Conservation (phyloP, 2,329 filamentous ascomycete genomes). For the Macrophomina pseudophaseolina region DNA sequence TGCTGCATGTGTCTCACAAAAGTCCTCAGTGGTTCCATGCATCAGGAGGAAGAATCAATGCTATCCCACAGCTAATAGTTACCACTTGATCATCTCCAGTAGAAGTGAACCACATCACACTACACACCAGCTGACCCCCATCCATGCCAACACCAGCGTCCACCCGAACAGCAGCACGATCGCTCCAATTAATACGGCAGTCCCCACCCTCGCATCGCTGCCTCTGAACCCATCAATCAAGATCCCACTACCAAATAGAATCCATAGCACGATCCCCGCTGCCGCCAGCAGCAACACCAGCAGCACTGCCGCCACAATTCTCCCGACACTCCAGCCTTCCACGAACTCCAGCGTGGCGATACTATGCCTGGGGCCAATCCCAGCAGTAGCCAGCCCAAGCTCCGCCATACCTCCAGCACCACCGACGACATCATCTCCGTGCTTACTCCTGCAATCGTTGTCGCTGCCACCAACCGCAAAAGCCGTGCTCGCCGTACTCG, state of each 20-base stretch:
- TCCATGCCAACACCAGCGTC: constrained; percentile 40
- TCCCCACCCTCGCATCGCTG: constrained; percentile 42
- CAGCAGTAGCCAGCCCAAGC: constrained; percentile 8
- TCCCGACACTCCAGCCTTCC: constrained; percentile 37
- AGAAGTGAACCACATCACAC: constrained; percentile 30
- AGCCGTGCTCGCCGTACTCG: constrained; percentile 7
- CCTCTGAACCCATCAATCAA: constrained; percentile 29
- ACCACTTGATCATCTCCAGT: no score
- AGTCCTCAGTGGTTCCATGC: no score
- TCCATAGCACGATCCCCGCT: constrained; percentile 41
- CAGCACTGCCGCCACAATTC: constrained; percentile 37
- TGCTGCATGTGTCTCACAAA: background rate
- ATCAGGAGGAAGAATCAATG: no score
- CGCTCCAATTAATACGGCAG: constrained; percentile 41
- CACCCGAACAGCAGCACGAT: constrained; percentile 42
- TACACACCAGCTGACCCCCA: constrained; percentile 45
- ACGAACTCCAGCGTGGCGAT: constrained; percentile 43
- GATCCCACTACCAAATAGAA: constrained; percentile 40
- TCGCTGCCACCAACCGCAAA: background rate
- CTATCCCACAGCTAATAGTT: no score
- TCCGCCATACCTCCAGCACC: background rate
- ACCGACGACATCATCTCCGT: background rate
- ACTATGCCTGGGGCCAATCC: constrained; percentile 2
- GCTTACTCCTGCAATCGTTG: background rate
- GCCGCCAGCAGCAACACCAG: constrained; percentile 37